Conservation (phyloP, 2,329 filamentous ascomycete genomes). For the Fusarium liriodendri region DNA sequence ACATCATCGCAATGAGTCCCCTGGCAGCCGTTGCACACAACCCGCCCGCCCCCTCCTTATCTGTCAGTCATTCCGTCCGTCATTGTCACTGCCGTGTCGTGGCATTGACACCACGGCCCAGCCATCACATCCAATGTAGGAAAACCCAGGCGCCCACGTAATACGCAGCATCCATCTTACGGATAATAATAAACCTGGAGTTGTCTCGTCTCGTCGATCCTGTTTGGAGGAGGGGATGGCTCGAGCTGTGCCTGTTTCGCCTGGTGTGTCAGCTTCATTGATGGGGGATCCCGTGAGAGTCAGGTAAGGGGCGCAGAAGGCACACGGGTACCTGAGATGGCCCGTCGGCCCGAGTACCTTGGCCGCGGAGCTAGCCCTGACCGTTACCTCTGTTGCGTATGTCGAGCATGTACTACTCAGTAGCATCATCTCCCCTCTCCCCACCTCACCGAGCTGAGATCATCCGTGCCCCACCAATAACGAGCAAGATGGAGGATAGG, state of each 20-base stretch:
- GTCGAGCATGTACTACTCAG: conserved; percentile 3
- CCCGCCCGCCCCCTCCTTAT: conserved; percentile 3
- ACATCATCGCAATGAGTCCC: conserved; percentile 31
- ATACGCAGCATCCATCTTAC: conserved; percentile 11
- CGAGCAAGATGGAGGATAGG: background rate
- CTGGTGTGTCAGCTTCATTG: conserved; percentile 37
- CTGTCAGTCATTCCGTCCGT: background rate
- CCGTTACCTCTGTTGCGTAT: conserved; percentile 12
- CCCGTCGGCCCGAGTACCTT: conserved; percentile 11
- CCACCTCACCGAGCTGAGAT: conserved; percentile 32
- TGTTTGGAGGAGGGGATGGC: background rate
- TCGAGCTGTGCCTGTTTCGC: conserved; percentile 25
- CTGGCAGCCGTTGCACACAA: background rate
- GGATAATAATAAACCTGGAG: background rate
- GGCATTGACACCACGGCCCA: background rate
- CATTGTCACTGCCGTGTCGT: background rate
- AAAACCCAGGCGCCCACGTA: conserved; percentile 3
- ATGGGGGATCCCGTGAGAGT: background rate
- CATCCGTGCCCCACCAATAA: conserved; percentile 27
- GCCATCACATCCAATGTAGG: background rate
- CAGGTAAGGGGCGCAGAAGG: background rate
- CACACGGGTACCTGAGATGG: conserved; percentile 24
- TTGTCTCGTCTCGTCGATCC: conserved; percentile 9
- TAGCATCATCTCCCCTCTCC: conserved; percentile 35
- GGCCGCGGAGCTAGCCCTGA: conserved; percentile 13